Percentiles rank a stretch among this genome's conserved stretches.
Conservation (phyloP, 768 basidiomycete species). For the Kwoniella newhampshirensis region DNA sequence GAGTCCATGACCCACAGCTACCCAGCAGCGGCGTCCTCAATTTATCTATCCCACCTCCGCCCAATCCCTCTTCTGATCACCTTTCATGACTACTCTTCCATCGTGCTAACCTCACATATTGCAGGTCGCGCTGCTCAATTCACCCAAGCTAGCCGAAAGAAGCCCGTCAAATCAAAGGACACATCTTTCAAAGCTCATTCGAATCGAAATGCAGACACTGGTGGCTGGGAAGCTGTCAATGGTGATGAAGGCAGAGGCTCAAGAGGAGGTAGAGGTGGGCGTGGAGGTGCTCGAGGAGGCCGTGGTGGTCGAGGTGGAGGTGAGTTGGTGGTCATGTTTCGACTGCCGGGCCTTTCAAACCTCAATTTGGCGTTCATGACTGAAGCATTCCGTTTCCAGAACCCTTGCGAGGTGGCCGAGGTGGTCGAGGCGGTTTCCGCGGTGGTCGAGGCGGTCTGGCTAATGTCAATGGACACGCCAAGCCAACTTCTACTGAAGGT, state of each 20-base stretch:
- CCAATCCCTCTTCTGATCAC: no score
- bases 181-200: slow-evolving; percentile 32
- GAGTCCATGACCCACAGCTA: no score
- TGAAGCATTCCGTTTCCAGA: no score
- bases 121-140: slow-evolving; percentile 54
- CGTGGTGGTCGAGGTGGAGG: slow-evolving; percentile 52
- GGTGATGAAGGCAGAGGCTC: slow-evolving; percentile 48
- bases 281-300: slow-evolving; percentile 51
- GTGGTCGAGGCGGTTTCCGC: slow-evolving; percentile 50
- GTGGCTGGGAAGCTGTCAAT: slow-evolving; percentile 40
- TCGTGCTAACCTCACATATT: background rate
- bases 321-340: background rate
- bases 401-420: slow-evolving; percentile 44
- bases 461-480: slow-evolving; percentile 28
- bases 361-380: no score
- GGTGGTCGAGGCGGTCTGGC: slow-evolving; percentile 51
- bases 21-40: no score
- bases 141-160: slow-evolving; percentile 50
- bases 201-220: slow-evolving; percentile 47
- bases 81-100: no score
- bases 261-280: slow-evolving; percentile 43
- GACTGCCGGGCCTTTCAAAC: no score
- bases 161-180: slow-evolving; percentile 41
- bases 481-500: slow-evolving; percentile 9
- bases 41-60: no score